A percentile compares a stretch with the other conserved stretches of the same genome.
These are phyloP conservation scores for Pilasporangium apinafurcum DNA, from an alignment of 352 stramenopile species.

Conservation along the genomic window DNA sequence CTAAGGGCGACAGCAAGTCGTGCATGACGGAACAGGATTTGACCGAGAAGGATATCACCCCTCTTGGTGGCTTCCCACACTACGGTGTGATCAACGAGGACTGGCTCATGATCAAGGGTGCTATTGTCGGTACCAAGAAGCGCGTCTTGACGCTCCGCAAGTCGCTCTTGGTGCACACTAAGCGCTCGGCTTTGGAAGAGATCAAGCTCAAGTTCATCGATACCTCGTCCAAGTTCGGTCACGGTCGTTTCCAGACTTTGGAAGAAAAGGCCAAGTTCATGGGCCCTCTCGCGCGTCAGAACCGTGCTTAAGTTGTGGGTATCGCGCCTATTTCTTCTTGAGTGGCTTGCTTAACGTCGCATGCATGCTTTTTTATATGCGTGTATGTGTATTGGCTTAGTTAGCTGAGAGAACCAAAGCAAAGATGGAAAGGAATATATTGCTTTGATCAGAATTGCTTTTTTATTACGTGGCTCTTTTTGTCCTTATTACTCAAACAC, in stretches of 20 bases:
- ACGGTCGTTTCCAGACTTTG: conserved; percentile 99
- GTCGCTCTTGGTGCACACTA: conserved; percentile 96
- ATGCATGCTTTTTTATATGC: neutral
- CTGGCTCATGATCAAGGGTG: conserved; percentile 99
- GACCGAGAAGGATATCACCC: conserved; percentile 99
- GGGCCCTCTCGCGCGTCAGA: conserved; percentile 92
- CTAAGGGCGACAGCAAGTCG: conserved; percentile 89
- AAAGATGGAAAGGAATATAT: neutral
- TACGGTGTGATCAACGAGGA: conserved; percentile 99
- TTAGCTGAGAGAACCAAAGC: neutral
- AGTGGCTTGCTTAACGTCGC: neutral
- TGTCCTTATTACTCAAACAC: neutral
- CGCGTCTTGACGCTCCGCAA: conserved; percentile 98
- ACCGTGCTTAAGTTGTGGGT: conserved; percentile 79
- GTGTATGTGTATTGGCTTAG: too few species aligned
- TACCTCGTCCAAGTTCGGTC: conserved; percentile 98
- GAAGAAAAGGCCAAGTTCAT: conserved; percentile 99
- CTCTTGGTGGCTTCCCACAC: conserved; percentile 99
- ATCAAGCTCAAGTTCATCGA: conserved; percentile 96
- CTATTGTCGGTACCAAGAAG: conserved; percentile 98
- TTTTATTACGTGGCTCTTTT: neutral
- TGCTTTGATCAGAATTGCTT: conserved; percentile 3
- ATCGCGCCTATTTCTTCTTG: conserved; percentile 1
- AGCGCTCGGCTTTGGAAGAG: conserved; percentile 95
- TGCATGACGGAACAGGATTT: conserved; percentile 98